phyloP scores from a whole-genome alignment of 176 grass and related monocot species.

The Phoenix dactylifera region DNA sequence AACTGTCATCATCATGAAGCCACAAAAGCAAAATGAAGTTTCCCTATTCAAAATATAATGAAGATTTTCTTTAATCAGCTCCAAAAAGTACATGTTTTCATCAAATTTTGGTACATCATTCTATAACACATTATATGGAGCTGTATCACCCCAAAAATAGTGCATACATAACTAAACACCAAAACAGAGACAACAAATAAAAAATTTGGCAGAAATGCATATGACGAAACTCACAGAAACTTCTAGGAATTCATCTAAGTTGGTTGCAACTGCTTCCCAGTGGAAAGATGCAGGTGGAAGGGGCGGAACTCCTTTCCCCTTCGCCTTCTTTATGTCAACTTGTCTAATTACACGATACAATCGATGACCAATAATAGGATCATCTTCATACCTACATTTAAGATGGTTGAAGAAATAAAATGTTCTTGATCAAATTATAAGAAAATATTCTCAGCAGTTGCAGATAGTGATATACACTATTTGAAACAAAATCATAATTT shows the following conservation, averaged over 20 bases:
- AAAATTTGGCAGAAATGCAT: background rate
- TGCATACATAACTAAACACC: too few relatives aligned
- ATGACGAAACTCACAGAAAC: slow-evolving; percentile 58
- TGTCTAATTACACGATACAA: slow-evolving; percentile 85
- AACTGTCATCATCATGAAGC: too few relatives aligned
- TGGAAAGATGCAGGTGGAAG: slow-evolving; percentile 48
- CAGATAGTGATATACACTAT: too few relatives aligned
- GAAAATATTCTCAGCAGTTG: background rate
- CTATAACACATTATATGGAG: too few relatives aligned
- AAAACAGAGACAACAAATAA: background rate
- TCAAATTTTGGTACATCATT: too few relatives aligned
- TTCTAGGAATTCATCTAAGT: slow-evolving; percentile 75
- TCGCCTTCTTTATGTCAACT: slow-evolving; percentile 53
- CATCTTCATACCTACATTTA: slow-evolving; percentile 73
- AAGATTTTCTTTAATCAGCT: too few relatives aligned
- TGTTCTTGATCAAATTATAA: background rate
- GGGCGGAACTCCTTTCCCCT: slow-evolving; percentile 38
- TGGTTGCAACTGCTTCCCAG: slow-evolving; percentile 87
- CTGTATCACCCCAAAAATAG: too few relatives aligned
- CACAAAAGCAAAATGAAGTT: too few relatives aligned
- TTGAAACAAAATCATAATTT: background rate
- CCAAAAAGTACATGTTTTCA: too few relatives aligned
- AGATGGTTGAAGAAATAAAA: slow-evolving; percentile 23
- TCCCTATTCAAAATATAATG: too few relatives aligned
- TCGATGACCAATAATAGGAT: slow-evolving; percentile 73